These are phyloP conservation scores for Cytospora chrysosperma DNA, from an alignment of 2,329 filamentous ascomycete species.

Conservation along the genomic window DNA sequence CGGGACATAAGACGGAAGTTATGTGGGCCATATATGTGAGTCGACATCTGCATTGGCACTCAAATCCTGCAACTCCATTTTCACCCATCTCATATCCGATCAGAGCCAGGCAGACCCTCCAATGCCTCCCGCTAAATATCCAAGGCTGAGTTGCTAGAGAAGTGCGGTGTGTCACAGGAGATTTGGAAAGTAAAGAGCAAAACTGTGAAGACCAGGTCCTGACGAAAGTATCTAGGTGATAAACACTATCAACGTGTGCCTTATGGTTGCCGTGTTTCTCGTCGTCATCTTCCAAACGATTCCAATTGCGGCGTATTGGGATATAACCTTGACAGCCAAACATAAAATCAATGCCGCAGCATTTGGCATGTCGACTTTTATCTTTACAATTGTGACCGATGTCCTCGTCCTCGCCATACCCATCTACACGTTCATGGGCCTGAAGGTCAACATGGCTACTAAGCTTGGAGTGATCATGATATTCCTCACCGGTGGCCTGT, in stretches of 20 bases:
- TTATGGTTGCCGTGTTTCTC: background rate
- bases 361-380: background rate
- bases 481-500: conserved; percentile 6
- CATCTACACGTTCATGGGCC: background rate
- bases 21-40: background rate
- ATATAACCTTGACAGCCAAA: fast-evolving
- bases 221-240: background rate
- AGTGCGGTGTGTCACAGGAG: too few relatives aligned
- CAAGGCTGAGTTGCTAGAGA: too few relatives aligned
- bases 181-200: too few relatives aligned
- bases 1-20: background rate
- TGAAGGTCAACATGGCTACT: background rate
- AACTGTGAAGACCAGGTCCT: too few relatives aligned
- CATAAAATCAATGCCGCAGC: background rate
- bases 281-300: background rate
- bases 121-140: too few relatives aligned
- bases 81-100: too few relatives aligned
- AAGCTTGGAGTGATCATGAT: background rate
- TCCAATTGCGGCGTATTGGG: background rate
- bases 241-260: conserved; percentile 1
- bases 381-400: background rate
- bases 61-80: too few relatives aligned
- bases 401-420: background rate
- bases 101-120: too few relatives aligned
- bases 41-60: background rate